Evolutionary conservation across 257 asterid species (phyloP).

Genomic region (Misopates orontium): DNA sequence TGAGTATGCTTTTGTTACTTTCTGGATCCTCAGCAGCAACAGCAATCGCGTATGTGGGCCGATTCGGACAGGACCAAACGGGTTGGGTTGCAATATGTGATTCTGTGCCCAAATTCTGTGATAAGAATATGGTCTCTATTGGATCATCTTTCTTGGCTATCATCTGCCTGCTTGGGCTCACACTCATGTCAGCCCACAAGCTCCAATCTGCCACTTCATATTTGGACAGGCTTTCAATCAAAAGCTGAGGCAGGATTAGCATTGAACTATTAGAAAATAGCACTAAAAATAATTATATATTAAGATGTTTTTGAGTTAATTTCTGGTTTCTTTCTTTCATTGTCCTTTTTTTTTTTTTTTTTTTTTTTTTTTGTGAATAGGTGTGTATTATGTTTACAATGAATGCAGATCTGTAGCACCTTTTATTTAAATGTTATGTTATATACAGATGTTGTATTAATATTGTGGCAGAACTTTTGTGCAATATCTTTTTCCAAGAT

Average conservation of each 20-base stretch:
- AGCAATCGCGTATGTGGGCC: conserved; percentile 46
- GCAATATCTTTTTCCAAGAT: too few relatives aligned
- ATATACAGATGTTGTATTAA: too few relatives aligned
- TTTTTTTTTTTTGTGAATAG: too few relatives aligned
- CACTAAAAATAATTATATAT: too few relatives aligned
- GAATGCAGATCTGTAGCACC: too few relatives aligned
- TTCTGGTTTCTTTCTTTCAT: background rate
- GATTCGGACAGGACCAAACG: conserved; percentile 33
- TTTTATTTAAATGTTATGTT: too few relatives aligned
- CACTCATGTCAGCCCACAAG: conserved; percentile 40
- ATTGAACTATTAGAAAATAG: too few relatives aligned
- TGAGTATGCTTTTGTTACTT: conserved; percentile 31
- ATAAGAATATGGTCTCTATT: conserved; percentile 27
- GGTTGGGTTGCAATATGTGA: conserved; percentile 48
- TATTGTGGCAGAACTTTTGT: too few relatives aligned
- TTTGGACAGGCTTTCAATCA: too few relatives aligned
- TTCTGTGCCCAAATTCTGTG: conserved; percentile 36
- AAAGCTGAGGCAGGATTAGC: too few relatives aligned
- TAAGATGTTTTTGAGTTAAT: background rate
- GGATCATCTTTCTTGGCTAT: conserved; percentile 37
- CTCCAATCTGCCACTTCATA: conserved; percentile 25
- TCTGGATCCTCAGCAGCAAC: conserved; percentile 49
- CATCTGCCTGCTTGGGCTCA: conserved; percentile 32
- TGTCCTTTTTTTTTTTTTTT: too few relatives aligned
- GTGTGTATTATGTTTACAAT: too few relatives aligned